Evolutionary conservation across 345 rosid species (phyloP).

Genomic region (rapeseed (Brassica napus)): DNA sequence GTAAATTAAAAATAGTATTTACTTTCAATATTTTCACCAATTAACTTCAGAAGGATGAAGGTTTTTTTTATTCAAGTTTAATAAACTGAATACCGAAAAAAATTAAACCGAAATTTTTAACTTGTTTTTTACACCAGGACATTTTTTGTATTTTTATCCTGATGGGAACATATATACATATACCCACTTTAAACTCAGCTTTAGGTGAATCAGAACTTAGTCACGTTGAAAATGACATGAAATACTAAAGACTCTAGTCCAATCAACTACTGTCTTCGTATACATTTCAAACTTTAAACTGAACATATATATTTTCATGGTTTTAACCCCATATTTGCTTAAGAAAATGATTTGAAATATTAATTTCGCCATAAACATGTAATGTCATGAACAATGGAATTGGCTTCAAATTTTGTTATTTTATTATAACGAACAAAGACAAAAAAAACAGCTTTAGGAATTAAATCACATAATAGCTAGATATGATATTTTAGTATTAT

Average conservation of each 20-base stretch:
- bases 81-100: background rate
- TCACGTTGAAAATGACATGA: conserved; percentile 27
- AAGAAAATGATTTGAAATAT: background rate
- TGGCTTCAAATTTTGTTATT: background rate
- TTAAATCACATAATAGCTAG: conserved; percentile 15
- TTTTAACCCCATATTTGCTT: background rate
- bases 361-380: background rate
- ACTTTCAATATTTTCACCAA: background rate
- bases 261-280: conserved; percentile 12
- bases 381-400: background rate
- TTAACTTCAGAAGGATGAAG: background rate
- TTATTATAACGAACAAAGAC: background rate
- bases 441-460: conserved; percentile 3
- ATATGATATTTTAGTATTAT: conserved; percentile 13
- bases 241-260: conserved; percentile 2
- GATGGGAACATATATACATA: conserved; percentile 16
- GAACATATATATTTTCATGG: background rate
- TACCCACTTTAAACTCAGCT: conserved; percentile 8
- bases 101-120: background rate
- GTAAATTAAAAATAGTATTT: background rate
- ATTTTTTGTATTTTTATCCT: background rate
- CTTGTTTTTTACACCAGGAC: background rate
- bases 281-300: background rate
- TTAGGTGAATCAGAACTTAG: conserved; percentile 19
- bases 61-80: background rate